phyloP scores from a whole-genome alignment of 164 flowering plant species.

The Nymphaea thermarum region DNA sequence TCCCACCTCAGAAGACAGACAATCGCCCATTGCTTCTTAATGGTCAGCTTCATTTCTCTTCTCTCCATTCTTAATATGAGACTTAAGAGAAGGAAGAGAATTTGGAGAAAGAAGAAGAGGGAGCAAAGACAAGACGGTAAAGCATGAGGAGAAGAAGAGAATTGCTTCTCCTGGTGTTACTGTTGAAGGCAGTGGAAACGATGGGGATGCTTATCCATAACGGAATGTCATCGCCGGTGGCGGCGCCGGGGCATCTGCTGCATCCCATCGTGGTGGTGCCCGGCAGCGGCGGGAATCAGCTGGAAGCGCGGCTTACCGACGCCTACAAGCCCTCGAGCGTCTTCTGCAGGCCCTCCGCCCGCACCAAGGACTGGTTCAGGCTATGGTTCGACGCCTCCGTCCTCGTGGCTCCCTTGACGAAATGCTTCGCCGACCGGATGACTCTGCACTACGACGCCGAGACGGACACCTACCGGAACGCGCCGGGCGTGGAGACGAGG shows the following conservation, averaged over 20 bases:
- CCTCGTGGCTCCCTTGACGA: conserved; percentile 47
- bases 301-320: conserved; percentile 54
- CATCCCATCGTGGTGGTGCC: conserved; percentile 79
- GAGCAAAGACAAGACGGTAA: not conserved
- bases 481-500: conserved; percentile 73
- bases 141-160: no score
- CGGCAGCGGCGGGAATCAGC: conserved; percentile 81
- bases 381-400: conserved; percentile 76
- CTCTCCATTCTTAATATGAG: not conserved
- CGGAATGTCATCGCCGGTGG: not conserved
- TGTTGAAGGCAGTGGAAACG: not conserved
- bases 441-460: conserved; percentile 44
- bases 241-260: conserved; percentile 1
- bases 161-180: not conserved
- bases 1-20: no score
- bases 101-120: not conserved
- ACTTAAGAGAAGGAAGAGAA: not conserved
- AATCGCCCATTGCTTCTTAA: no score
- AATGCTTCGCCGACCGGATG: conserved; percentile 78
- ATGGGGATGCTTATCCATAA: not conserved
- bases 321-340: conserved; percentile 48
- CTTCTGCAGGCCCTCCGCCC: conserved; percentile 34
- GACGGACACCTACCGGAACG: conserved; percentile 55
- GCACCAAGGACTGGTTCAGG: conserved; percentile 56
- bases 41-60: no score